These are phyloP conservation scores for Mycena crocata DNA, from an alignment of 768 basidiomycete species.

Conservation along the genomic window DNA sequence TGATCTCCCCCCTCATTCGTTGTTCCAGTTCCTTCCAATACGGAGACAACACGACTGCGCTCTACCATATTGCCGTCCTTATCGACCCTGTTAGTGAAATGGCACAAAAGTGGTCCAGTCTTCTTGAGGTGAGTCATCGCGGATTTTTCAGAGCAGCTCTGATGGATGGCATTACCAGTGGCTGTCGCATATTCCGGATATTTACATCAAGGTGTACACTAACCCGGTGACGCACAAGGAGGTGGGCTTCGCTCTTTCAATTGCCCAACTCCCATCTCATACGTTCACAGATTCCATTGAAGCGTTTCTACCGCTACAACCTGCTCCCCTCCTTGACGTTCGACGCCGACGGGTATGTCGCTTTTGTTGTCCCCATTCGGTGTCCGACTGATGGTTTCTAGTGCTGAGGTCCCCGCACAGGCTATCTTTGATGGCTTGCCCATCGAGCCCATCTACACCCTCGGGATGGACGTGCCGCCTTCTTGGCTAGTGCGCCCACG, in stretches of 20 bases:
- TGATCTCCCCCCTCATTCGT: slow-evolving; percentile 6
- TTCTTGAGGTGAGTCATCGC: slow-evolving; percentile 69
- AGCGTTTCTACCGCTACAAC: slow-evolving; percentile 91
- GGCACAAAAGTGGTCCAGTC: slow-evolving; percentile 87
- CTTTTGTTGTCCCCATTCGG: not conserved
- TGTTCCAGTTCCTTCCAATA: slow-evolving; percentile 71
- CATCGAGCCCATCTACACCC: slow-evolving; percentile 88
- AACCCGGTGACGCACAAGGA: slow-evolving; percentile 78
- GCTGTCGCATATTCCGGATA: slow-evolving; percentile 70
- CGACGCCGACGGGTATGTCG: slow-evolving; percentile 74
- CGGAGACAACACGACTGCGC: slow-evolving; percentile 75
- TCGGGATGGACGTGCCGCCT: slow-evolving; percentile 91
- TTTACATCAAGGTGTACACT: slow-evolving; percentile 81
- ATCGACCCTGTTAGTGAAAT: slow-evolving; percentile 88
- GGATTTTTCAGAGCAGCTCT: no score
- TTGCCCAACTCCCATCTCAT: slow-evolving; percentile 6
- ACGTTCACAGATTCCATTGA: slow-evolving; percentile 78
- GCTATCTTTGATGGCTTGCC: slow-evolving; percentile 82
- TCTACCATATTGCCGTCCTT: slow-evolving; percentile 77
- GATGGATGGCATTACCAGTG: slow-evolving; percentile 56
- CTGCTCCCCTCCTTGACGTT: slow-evolving; percentile 69
- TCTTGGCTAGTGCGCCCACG: slow-evolving; percentile 95
- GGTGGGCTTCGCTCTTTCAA: slow-evolving; percentile 52
- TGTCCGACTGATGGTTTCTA: slow-evolving; percentile 38
- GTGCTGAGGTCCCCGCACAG: slow-evolving; percentile 67